Conservation (phyloP, 2,329 filamentous ascomycete species). For the Cladobotryum protrusum region DNA sequence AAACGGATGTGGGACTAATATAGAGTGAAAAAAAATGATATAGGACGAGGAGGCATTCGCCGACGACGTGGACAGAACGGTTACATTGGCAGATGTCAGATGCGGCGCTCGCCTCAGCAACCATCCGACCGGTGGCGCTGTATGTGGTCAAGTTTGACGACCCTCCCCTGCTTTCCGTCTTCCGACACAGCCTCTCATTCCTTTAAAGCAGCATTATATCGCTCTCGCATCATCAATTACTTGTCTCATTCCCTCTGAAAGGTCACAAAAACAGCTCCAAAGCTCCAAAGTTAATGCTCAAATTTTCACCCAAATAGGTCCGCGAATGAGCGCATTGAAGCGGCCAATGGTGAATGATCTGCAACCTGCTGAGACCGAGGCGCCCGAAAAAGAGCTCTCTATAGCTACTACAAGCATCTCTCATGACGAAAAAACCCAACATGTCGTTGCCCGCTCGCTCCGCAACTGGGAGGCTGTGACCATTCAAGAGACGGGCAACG, state of each 20-base stretch:
- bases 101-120: not conserved
- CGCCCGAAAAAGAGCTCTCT: not conserved
- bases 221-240: not conserved
- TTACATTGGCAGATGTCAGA: not conserved
- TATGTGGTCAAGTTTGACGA: not conserved
- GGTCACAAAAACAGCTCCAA: too few species aligned
- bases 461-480: slow-evolving; percentile 12
- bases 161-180: not conserved
- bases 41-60: too few species aligned
- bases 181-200: not conserved
- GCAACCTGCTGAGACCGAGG: not conserved
- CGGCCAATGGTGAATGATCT: not conserved
- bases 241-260: too few species aligned
- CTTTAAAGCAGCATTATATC: not conserved
- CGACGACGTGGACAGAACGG: not conserved
- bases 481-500: slow-evolving; percentile 6
- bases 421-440: not conserved
- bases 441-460: not conserved
- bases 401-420: not conserved
- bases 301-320: too few species aligned
- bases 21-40: too few species aligned
- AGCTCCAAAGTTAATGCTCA: too few species aligned
- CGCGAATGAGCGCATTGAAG: not conserved
- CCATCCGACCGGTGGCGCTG: not conserved
- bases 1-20: too few species aligned